A percentile compares a stretch with the other conserved stretches of the same genome.
Evolutionary conservation across 495 filamentous ascomycete genomes (phyloP).

Genomic region (Penicillium argentinense): DNA sequence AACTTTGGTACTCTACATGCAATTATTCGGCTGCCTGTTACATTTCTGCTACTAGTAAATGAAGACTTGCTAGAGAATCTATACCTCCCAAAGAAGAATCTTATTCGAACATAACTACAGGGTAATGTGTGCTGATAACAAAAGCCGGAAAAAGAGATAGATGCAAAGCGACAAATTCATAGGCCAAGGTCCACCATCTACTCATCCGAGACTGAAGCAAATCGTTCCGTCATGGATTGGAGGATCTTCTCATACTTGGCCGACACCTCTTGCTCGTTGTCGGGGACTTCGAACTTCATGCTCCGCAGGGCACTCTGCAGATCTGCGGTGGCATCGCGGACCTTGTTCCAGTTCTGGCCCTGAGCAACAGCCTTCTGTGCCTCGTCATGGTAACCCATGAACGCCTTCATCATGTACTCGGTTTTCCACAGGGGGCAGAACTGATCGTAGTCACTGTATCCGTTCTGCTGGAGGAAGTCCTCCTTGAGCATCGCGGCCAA

Average conservation of each 20-base stretch:
- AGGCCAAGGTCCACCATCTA: conserved; percentile 40
- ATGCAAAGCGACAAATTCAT: conserved; percentile 14
- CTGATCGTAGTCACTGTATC: conserved; percentile 97
- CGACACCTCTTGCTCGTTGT: conserved; percentile 68
- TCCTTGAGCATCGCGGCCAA: conserved; percentile 92
- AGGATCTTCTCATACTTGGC: conserved; percentile 93
- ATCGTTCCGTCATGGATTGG: conserved; percentile 91
- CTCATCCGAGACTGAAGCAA: conserved; percentile 91
- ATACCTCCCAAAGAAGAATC: conserved; percentile 7
- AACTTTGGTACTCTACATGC: no score
- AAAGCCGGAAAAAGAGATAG: conserved; percentile 23
- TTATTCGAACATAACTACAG: conserved; percentile 38
- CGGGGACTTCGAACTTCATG: conserved; percentile 96
- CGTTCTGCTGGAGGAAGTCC: conserved; percentile 98
- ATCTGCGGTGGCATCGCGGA: conserved; percentile 84
- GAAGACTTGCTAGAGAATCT: not conserved
- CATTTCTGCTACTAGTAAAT: no score
- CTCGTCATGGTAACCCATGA: conserved; percentile 98
- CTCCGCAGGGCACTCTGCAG: conserved; percentile 77
- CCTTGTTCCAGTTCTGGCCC: conserved; percentile 86
- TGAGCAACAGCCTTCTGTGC: conserved; percentile 91
- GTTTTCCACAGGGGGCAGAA: conserved; percentile 99
- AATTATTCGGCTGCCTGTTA: not conserved
- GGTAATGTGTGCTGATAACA: conserved; percentile 40
- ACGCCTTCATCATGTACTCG: conserved; percentile 99